Evolutionary conservation across 306 rosid species (phyloP).

Genomic region (Prunus salicina): DNA sequence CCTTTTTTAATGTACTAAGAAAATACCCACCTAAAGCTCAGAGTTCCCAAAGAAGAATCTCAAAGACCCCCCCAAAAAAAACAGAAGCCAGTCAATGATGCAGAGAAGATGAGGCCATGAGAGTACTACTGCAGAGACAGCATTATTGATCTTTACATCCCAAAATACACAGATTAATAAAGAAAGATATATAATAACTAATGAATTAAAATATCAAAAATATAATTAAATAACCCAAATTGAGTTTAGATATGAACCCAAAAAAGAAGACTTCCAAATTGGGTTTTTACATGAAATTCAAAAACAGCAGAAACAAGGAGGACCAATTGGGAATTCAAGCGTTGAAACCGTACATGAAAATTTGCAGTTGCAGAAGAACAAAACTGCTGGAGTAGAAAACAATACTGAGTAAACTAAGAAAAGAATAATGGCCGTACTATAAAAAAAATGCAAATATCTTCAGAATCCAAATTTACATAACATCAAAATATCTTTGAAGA

Average conservation of each 20-base stretch:
- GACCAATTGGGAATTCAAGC: conserved; percentile 29
- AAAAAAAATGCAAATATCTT: conserved; percentile 26
- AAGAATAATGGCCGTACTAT: conserved; percentile 21
- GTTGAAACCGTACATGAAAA: conserved; percentile 29
- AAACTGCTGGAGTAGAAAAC: conserved; percentile 24
- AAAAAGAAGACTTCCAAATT: conserved; percentile 19
- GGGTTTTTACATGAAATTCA: conserved; percentile 27
- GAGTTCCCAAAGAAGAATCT: conserved; percentile 74
- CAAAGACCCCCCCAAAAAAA: conserved; percentile 40
- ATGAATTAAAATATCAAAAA: neutral
- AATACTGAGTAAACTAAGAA: conserved; percentile 22
- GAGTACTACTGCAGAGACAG: conserved; percentile 54
- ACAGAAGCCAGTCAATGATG: conserved; percentile 56
- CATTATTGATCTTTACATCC: conserved; percentile 56
- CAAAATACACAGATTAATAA: conserved; percentile 3
- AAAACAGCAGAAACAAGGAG: conserved; percentile 19
- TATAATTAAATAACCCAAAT: conserved; percentile 15
- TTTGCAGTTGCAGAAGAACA: conserved; percentile 32
- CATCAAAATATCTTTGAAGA: neutral
- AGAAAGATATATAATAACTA: neutral
- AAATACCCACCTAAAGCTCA: conserved; percentile 86
- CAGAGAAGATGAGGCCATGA: conserved; percentile 64
- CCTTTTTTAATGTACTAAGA: conserved; percentile 70
- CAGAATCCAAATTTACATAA: neutral
- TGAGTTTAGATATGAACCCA: neutral